Percentiles rank a stretch among this genome's conserved stretches.
Evolutionary conservation across 495 filamentous ascomycete genomes (phyloP).

Genomic region (Neurospora sp.): DNA sequence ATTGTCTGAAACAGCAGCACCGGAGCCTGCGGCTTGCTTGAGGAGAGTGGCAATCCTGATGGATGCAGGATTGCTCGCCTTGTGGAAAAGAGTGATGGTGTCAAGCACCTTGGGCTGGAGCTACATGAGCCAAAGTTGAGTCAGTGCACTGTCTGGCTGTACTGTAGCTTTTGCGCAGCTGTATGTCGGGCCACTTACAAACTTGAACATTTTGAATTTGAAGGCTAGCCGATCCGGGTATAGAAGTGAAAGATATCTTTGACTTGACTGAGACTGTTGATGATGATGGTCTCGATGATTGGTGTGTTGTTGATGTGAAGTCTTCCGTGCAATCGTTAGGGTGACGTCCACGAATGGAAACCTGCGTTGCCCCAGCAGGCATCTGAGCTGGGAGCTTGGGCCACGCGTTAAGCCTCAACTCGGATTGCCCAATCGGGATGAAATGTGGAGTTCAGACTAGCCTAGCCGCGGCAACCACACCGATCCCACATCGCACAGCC

Average conservation of each 20-base stretch:
- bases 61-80: constrained; percentile 54
- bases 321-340: neutral
- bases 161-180: neutral
- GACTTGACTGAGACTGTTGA: neutral
- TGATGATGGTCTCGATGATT: neutral
- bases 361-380: neutral
- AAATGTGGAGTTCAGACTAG: neutral
- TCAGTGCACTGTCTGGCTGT: constrained; percentile 2
- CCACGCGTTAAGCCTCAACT: neutral
- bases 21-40: constrained; percentile 49
- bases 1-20: constrained; percentile 42
- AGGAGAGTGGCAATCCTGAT: constrained; percentile 58
- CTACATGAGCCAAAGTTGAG: neutral
- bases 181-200: neutral
- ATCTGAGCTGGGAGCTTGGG: neutral
- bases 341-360: neutral
- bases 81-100: constrained; percentile 94
- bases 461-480: neutral
- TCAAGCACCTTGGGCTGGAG: constrained; percentile 70
- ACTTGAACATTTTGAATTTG: neutral
- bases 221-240: neutral
- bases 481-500: neutral
- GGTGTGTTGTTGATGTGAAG: neutral
- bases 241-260: neutral
- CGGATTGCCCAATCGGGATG: neutral